Base-by-base conservation (phyloP, 2,329 filamentous ascomycete genomes). In the Volutella citrinella region DNA sequence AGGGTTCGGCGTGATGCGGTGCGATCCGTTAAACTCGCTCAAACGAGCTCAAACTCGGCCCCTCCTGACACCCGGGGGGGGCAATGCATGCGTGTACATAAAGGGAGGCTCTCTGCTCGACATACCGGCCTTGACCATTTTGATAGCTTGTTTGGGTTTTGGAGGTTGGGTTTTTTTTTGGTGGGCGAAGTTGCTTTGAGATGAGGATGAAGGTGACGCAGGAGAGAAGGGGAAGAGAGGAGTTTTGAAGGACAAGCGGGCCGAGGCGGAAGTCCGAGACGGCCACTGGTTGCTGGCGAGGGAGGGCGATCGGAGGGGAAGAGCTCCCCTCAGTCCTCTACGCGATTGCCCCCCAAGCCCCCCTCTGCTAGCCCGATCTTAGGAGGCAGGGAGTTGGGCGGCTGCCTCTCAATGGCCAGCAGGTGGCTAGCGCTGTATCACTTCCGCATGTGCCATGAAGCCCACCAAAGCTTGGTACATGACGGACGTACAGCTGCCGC, bases 121-220 rank as follows among this genome's bases (percentile, higher is more conserved):
- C 85, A 63, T 80, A 95, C 88, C 87, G 74, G 91, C 90, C 80
- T 95, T 96, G 77, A 96, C 90, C 90, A 96, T 96, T 82, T 82
- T 95, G 84, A 72, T 70, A 72, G 70, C 54, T 72, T 59, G 50
- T 57, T 55, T 60, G 38, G 30, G 31, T 42, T 40, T 52, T 14
- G 24, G 27, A 42, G 34, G 35, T 35, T 37, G 33, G 30, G 31
- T 24, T 19, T 35, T 31, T 33, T 23, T 38, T 29, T 27, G 40
- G 34, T 35, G n/a, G n/a, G n/a, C n/a, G n/a, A n/a, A n/a, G n/a
- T n/a, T n/a, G n/a, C n/a, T 35, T 36, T 30, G 28, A 30, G 21
- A 39, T 30, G 34, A 48, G 45, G 46, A 38, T 45, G 39, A 36
- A 29, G 36, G 20, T 30, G 48, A 38, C 36, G 46, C 40, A 40